A percentile compares a stretch with the other conserved stretches of the same genome.
These are phyloP conservation scores for Populus tremula DNA, from an alignment of 345 rosid genomes.

Conservation along the genomic window DNA sequence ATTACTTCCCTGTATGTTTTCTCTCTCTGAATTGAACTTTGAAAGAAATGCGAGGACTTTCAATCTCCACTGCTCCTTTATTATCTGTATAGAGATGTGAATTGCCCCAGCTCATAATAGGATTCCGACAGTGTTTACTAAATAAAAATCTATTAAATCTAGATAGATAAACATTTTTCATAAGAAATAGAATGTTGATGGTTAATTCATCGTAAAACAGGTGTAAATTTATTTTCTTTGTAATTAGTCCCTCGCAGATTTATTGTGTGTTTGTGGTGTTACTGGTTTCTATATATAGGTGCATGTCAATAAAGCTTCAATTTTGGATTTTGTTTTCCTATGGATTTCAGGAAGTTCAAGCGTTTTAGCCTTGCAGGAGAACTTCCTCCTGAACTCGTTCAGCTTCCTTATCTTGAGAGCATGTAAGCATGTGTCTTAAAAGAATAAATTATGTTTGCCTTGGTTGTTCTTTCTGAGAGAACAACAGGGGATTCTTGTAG, in stretches of 20 bases:
- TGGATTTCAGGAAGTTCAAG: slow-evolving; percentile 40
- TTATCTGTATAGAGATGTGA: neutral
- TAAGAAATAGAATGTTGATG: neutral
- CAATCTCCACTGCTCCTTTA: neutral
- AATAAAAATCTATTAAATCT: neutral
- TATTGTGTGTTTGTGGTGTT: neutral
- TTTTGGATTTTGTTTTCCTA: neutral
- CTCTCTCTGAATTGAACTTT: neutral
- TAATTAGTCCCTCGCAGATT: neutral
- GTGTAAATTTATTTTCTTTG: neutral
- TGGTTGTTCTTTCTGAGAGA: neutral
- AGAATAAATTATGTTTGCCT: neutral
- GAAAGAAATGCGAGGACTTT: no score
- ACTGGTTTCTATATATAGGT: neutral
- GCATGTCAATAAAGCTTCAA: neutral
- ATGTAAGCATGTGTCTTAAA: slow-evolving; percentile 35
- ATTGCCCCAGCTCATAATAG: neutral
- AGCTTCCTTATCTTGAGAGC: slow-evolving; percentile 47
- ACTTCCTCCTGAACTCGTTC: slow-evolving; percentile 50
- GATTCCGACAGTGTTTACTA: neutral
- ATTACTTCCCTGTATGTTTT: slow-evolving; percentile 6
- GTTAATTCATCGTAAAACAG: neutral
- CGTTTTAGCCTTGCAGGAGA: slow-evolving; percentile 52
- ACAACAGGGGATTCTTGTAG: neutral
- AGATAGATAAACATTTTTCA: neutral